Percentiles rank a stretch among this genome's conserved stretches.
Conservation (phyloP, 2,329 filamentous ascomycete species). For the Colletotrichum sidae region DNA sequence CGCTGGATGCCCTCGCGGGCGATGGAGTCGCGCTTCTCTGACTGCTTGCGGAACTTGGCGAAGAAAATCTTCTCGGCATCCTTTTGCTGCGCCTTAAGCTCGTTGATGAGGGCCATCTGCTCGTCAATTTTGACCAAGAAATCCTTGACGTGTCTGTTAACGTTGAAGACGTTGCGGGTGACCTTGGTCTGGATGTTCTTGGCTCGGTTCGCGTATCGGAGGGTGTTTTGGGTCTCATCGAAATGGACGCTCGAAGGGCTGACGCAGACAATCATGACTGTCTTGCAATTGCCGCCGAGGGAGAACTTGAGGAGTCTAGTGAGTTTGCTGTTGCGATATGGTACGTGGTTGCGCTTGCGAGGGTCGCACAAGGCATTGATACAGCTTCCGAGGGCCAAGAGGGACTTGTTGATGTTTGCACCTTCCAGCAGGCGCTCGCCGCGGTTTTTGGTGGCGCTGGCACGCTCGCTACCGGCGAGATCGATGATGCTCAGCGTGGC, state of each 20-base stretch:
- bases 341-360: constrained; percentile 91
- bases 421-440: constrained; percentile 92
- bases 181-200: constrained; percentile 99
- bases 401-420: constrained; percentile 99
- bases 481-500: constrained; percentile 98
- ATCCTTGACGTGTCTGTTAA: constrained; percentile 98
- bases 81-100: constrained; percentile 92
- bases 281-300: constrained; percentile 96
- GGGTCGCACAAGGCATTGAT: constrained; percentile 98
- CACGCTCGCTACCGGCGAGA: constrained; percentile 93
- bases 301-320: constrained; percentile 97
- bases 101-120: constrained; percentile 96
- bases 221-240: constrained; percentile 97
- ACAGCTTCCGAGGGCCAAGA: constrained; percentile 93
- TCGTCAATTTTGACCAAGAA: constrained; percentile 99
- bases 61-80: constrained; percentile 86
- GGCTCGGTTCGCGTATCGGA: constrained; percentile 95
- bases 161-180: constrained; percentile 98
- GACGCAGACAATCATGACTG: constrained; percentile 99
- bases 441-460: constrained; percentile 95
- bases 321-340: constrained; percentile 97
- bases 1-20: constrained; percentile 83
- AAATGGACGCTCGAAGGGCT: constrained; percentile 97
- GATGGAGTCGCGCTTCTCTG: constrained; percentile 82
- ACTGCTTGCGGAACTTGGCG: constrained; percentile 90